Base-by-base conservation (phyloP, 2,329 filamentous ascomycete species). In the Paracoccidioides lutzii region DNA sequence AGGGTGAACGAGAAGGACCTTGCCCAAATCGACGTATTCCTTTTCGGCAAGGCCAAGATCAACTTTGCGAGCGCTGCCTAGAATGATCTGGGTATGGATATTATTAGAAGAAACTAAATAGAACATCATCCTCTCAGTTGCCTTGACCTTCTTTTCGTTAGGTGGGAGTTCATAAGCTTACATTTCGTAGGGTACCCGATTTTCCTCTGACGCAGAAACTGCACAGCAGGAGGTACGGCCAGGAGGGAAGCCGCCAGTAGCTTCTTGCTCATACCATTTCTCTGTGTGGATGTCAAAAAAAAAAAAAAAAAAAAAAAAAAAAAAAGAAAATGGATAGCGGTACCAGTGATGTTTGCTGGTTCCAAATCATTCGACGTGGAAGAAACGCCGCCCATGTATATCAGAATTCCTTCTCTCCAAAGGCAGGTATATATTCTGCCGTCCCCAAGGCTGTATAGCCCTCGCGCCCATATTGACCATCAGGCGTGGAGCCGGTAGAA, bases 1-100 rank as follows among this genome's bases (percentile, higher is more conserved):
- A 62, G 49, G n/a, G n/a, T n/a, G n/a, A 4, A 58, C 57, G 30
- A 62, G n/a, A n/a, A n/a, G 53, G 38, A 62, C 60, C 30, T 58
- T 55, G 51, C 59, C 58, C 42, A 58, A 14, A 43, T 53, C 37
- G 28, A 42, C 9, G 28, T 53, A 32, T 10, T 35, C 15, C 37
- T 32, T 14, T 28, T 53, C 51, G 22, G 22, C 22, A 22, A 14
- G 51, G 22, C 1, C 22, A 22, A 22, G 22, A 43, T 43, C 37
- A 12, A n/a, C 28, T 6, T 35, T 35, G 9, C 32, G 46, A 28
- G 37, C 43, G 2, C 51, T 37, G 5, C 51, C 51, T 28, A 53
- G 41, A 9, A 43, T 35, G 28, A 53, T 30, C 28, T 35, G 12
- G 30, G 28, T 9, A n/a, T 2, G 43, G 37, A 52, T 10, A 12